A percentile compares a stretch with the other conserved stretches of the same genome.
phyloP scores from a whole-genome alignment of 768 basidiomycete genomes.

The Lactarius sp. region DNA sequence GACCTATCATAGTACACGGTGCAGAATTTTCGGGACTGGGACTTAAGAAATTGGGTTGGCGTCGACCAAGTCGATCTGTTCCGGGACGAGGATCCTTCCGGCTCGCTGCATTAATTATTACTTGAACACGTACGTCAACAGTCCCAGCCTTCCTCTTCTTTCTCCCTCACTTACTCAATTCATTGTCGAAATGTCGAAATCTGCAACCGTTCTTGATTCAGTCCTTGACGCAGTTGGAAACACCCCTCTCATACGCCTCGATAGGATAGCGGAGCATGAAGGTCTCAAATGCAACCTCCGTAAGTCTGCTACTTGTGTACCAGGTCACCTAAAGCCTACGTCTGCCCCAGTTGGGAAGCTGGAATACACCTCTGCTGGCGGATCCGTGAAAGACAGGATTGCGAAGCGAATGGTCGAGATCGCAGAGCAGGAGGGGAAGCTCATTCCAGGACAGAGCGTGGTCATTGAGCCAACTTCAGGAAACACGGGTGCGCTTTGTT shows the following conservation, averaged over 20 bases:
- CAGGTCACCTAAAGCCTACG: background rate
- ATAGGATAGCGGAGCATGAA: constrained; percentile 67
- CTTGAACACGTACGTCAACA: background rate
- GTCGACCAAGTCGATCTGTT: no score
- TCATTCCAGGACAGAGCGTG: constrained; percentile 83
- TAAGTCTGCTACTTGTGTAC: constrained; percentile 39
- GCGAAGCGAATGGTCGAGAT: constrained; percentile 94
- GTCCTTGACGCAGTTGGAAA: constrained; percentile 85
- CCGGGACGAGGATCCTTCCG: background rate
- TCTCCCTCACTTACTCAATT: background rate
- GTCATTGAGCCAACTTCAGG: constrained; percentile 96
- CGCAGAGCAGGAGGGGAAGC: constrained; percentile 83
- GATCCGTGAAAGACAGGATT: constrained; percentile 94
- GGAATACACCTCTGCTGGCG: constrained; percentile 87
- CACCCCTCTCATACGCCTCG: constrained; percentile 85
- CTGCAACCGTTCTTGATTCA: constrained; percentile 60
- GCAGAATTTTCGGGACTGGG: no score
- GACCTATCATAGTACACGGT: no score
- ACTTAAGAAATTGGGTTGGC: no score
- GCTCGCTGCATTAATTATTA: background rate
- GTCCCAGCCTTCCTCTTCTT: background rate
- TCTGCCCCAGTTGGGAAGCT: constrained; percentile 69
- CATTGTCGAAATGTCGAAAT: constrained; percentile 37
- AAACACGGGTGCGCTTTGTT: constrained; percentile 69
- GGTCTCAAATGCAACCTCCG: constrained; percentile 86